Percentiles rank a stretch among this genome's conserved stretches.
These are phyloP conservation scores for Spathaspora girioi DNA, from an alignment of 805 yeast genomes.

Conservation along the genomic window DNA sequence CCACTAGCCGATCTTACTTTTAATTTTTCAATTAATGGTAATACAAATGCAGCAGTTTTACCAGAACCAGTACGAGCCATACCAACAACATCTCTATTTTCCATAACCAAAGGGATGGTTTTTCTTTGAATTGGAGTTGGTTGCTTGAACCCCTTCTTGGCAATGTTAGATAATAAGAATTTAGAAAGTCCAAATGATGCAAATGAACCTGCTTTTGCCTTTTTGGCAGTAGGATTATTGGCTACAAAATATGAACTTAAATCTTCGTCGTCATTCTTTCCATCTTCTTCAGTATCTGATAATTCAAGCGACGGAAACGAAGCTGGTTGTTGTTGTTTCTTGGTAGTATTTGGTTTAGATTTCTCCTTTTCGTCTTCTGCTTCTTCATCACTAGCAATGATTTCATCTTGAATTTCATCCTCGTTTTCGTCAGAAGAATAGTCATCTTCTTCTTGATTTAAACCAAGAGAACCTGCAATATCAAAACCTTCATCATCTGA, in stretches of 20 bases:
- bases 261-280: constrained; percentile 23
- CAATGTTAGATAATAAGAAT: constrained; percentile 61
- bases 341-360: constrained; percentile 8
- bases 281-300: constrained; percentile 46
- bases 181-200: constrained; percentile 87
- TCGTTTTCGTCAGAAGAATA: constrained; percentile 20
- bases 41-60: constrained; percentile 93
- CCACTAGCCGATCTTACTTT: constrained; percentile 87
- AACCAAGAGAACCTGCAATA: constrained; percentile 58
- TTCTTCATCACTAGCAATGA: constrained; percentile 44
- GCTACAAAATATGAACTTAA: constrained; percentile 35
- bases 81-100: constrained; percentile 91
- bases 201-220: constrained; percentile 76
- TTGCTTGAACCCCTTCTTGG: constrained; percentile 82
- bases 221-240: constrained; percentile 46
- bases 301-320: constrained; percentile 50
- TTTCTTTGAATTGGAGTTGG: constrained; percentile 99
- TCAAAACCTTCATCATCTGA: constrained; percentile 54
- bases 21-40: constrained; percentile 85
- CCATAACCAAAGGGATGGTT: constrained; percentile 85
- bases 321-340: constrained; percentile 5
- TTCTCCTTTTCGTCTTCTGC: constrained; percentile 33
- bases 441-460: constrained; percentile 34
- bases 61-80: constrained; percentile 99
- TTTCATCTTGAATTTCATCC: constrained; percentile 49